Base-by-base conservation (phyloP, 768 basidiomycete genomes). In the Rhodotorula paludigena region DNA sequence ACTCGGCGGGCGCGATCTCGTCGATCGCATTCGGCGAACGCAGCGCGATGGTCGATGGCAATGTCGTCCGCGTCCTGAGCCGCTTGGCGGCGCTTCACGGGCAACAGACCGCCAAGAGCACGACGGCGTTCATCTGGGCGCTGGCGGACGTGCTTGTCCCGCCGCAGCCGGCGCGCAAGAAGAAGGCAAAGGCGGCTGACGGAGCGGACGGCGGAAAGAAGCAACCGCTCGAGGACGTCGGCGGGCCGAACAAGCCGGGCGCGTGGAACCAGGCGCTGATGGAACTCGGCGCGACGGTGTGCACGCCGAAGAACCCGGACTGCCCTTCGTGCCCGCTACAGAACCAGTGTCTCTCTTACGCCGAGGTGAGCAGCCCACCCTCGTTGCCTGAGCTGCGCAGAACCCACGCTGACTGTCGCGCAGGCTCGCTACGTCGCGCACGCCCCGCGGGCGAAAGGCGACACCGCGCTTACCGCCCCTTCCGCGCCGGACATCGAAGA, bases 271-370 rank as follows among this genome's bases (percentile, higher is more conserved):
- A 96, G 79, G 92, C 89, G 21, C 81, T 98, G 57, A 97, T 97
- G 77, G 93, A 98, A 76, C 85, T 97, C 12, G 93, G 93, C 56
- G 89, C 89, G 76, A 94, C 91, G 6, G 84, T 96, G 5, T 98
- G 93, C 80, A 92, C 73, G 23, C 72, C 88, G 35, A 86, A 85
- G 68, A 85, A 88, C 69, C 93, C 93, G 16, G 78, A 80, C 28
- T 97, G 93, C 74, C 79, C 74, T 25, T 74, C 79, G 25, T 97
- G 93, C 78, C 90, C 92, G 28, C 72, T 97, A 51, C 83, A 78
- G 54, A 68, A 80, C 30, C 83, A 84, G 80, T 98, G 93, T 74
- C 78, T 81, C 25, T 92, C 88, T 2, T 87, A 87, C 57, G 69
- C 73, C 7, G 78, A 80, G 74, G 79, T 80, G 54, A 51, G 74